Conservation (phyloP, 148 eudicot genomes). For the Camellia granthamiana region DNA sequence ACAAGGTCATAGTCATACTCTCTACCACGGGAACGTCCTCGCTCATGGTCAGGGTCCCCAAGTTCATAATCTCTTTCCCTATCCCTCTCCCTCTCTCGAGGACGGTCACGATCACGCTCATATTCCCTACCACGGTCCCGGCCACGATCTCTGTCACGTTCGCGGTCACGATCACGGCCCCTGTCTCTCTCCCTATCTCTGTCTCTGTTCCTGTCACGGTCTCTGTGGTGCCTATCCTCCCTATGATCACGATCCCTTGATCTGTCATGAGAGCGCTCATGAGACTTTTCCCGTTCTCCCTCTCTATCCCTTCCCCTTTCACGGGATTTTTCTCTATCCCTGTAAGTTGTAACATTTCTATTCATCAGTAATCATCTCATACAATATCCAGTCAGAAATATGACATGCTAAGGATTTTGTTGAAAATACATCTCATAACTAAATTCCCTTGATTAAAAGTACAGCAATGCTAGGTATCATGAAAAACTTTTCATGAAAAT, state of each 20-base stretch:
- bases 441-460: background rate
- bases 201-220: slow-evolving; percentile 76
- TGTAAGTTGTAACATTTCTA: slow-evolving; percentile 22
- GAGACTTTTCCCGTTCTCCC: slow-evolving; percentile 65
- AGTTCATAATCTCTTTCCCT: slow-evolving; percentile 43
- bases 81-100: slow-evolving; percentile 50
- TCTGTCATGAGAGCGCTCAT: slow-evolving; percentile 77
- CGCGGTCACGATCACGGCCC: slow-evolving; percentile 65
- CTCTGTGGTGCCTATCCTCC: slow-evolving; percentile 85
- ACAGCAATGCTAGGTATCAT: no score
- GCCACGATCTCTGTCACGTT: slow-evolving; percentile 45
- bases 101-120: slow-evolving; percentile 33
- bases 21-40: slow-evolving; percentile 74
- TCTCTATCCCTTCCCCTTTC: slow-evolving; percentile 75
- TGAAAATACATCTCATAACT: background rate
- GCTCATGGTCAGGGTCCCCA: slow-evolving; percentile 49
- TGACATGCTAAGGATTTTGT: background rate
- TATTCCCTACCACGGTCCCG: slow-evolving; percentile 43
- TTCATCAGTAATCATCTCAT: slow-evolving; percentile 8
- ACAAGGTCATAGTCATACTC: slow-evolving; percentile 60
- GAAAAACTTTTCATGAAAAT: no score
- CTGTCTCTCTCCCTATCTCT: slow-evolving; percentile 53
- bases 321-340: slow-evolving; percentile 86
- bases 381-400: background rate
- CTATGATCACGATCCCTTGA: slow-evolving; percentile 80